phyloP scores from a whole-genome alignment of 768 basidiomycete species.

The Hypholoma sublateritium region DNA sequence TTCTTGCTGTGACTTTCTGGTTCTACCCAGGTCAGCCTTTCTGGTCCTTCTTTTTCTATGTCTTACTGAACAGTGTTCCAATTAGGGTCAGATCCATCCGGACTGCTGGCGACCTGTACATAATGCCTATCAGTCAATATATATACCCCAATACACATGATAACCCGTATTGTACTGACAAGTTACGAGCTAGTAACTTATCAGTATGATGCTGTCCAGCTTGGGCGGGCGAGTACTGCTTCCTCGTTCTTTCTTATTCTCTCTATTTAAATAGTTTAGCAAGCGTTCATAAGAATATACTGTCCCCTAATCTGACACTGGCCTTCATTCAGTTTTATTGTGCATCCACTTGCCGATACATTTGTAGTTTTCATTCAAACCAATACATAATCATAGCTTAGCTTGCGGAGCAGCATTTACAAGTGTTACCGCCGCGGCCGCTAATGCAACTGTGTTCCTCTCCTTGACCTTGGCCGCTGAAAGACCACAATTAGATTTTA shows the following conservation, averaged over 20 bases:
- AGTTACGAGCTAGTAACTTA: no score
- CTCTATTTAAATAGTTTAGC: neutral
- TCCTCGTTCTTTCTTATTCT: neutral
- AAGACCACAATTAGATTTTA: neutral
- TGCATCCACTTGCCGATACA: neutral
- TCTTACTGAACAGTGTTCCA: neutral
- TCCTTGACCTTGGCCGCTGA: slow-evolving; percentile 90
- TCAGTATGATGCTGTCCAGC: no score
- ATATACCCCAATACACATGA: neutral
- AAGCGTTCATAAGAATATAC: neutral
- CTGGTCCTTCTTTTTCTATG: neutral
- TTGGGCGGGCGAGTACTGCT: neutral
- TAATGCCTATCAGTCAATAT: neutral
- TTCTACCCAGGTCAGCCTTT: slow-evolving; percentile 44
- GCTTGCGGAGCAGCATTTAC: slow-evolving; percentile 49
- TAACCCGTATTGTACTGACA: neutral
- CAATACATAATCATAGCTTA: slow-evolving; percentile 51
- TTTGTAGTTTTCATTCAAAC: neutral
- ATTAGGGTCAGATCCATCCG: slow-evolving; percentile 32
- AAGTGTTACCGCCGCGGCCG: slow-evolving; percentile 82
- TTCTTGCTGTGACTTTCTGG: slow-evolving; percentile 72
- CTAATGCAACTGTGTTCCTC: slow-evolving; percentile 65
- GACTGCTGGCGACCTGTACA: slow-evolving; percentile 23
- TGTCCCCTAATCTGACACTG: neutral
- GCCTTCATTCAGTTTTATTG: neutral